phyloP scores from a whole-genome alignment of 495 filamentous ascomycete genomes.

The Talaromyces wortmannii region DNA sequence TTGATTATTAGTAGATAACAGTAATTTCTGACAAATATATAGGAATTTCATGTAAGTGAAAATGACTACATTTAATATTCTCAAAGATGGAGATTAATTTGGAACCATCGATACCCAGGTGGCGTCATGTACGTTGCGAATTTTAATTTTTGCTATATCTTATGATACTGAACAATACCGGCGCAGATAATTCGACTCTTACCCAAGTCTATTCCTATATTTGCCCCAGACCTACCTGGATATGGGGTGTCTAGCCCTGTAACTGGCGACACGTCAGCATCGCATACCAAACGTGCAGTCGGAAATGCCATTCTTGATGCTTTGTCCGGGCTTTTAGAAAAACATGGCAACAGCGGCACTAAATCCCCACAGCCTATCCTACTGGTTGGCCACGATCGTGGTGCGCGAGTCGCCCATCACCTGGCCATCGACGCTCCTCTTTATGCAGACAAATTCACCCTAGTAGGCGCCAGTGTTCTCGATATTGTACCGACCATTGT shows the following conservation, averaged over 20 bases:
- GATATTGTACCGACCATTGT: slow-evolving; percentile 43
- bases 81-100: background rate
- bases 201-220: slow-evolving; percentile 5
- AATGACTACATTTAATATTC: background rate
- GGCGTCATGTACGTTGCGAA: background rate
- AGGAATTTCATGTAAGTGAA: background rate
- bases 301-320: slow-evolving; percentile 28
- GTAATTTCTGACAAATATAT: background rate
- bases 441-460: background rate
- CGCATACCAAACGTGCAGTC: slow-evolving; percentile 26
- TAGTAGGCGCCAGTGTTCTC: slow-evolving; percentile 26
- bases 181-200: background rate
- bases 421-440: slow-evolving; percentile 23
- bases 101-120: background rate
- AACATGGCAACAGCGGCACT: background rate
- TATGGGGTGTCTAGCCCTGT: slow-evolving; percentile 29
- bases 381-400: slow-evolving; percentile 39
- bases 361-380: slow-evolving; percentile 12
- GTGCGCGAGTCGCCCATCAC: slow-evolving; percentile 39
- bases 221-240: slow-evolving; percentile 30
- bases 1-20: background rate
- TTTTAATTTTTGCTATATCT: background rate
- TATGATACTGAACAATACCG: background rate
- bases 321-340: slow-evolving; percentile 13
- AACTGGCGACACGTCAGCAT: slow-evolving; percentile 6